Base-by-base conservation (phyloP, 2,329 filamentous ascomycete species). In the Phialocephala subalpina region DNA sequence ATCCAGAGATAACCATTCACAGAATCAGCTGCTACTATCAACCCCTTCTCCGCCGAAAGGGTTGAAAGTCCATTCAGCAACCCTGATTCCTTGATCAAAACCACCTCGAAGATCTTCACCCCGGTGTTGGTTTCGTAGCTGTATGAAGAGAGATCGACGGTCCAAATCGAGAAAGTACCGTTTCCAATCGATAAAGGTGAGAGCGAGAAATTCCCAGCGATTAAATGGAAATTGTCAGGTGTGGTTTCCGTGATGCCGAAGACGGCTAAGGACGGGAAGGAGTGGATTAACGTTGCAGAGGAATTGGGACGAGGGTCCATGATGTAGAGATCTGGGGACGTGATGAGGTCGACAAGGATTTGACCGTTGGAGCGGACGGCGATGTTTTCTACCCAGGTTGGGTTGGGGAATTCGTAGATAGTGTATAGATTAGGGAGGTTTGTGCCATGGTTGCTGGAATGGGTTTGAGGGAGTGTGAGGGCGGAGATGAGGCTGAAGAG, bases 161-260 rank as follows among this genome's bases (percentile, higher is more conserved):
- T 67, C 5, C 58, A 75, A 40, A 78, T 65, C 8, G 71, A 61
- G 42, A 62, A 65, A 12, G 65, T 53, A 5, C 64, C 67, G 2
- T 53, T 29, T 2, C 16, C 56, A 2, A 62, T 8, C 11, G 63
- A 57, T 6, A 52, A 29, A 6, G 68, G 63, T 7, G 63, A 62
- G 18, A 68, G 29, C 12, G 68, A 60, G 42, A 70, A 68, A 35
- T 70, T 68, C 2, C 58, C 45, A 62, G 76, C 79, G 22, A 77
- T 68, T 20, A 69, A 3, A 47, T 70, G 71, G 60, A 70, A 73
- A 5, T 60, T 49, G 36, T 80, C 75, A 12, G 61, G 64, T 9
- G 36, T n/a, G 2, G 76, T 66, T 67, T 81, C 77, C 5, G 77
- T 75, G n/a, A 82, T 79, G 0, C 79, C 79, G 2, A 77, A 66